Conservation (phyloP, 139 green algal species). For the Limnomonas spitsbergensis region DNA sequence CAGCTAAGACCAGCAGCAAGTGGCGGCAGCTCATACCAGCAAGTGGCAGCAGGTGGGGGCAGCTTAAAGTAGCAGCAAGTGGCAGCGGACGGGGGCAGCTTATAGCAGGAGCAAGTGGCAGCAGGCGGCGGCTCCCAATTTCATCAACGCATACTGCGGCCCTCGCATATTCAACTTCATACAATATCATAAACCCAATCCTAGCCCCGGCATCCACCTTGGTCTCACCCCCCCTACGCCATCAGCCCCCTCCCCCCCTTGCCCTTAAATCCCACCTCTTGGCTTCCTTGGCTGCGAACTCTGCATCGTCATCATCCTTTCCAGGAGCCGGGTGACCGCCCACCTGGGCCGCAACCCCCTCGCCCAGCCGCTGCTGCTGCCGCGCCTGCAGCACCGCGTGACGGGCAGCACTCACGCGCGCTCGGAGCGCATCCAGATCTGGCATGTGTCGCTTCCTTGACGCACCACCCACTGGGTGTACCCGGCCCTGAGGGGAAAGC, state of each 20-base stretch:
- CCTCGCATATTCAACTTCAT: too few species aligned
- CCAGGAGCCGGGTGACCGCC: not conserved
- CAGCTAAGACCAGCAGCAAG: too few species aligned
- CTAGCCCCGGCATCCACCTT: not conserved
- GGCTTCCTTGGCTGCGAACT: constrained; percentile 12
- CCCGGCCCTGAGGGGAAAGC: not conserved
- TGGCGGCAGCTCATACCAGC: too few species aligned
- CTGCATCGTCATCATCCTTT: constrained; percentile 1
- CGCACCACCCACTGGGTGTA: not conserved
- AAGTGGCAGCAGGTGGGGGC: too few species aligned
- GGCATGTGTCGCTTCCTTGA: not conserved
- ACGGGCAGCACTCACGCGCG: not conserved
- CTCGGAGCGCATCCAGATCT: not conserved
- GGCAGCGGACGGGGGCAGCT: too few species aligned
- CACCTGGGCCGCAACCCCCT: not conserved
- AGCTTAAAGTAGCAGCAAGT: too few species aligned
- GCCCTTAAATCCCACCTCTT: not conserved
- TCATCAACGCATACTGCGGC: too few species aligned
- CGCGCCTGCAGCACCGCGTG: not conserved
- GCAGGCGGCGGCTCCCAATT: not conserved
- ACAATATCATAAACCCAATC: not conserved
- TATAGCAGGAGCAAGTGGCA: not conserved
- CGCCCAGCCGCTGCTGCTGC: not conserved
- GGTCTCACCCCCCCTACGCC: too few species aligned
- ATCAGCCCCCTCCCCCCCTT: too few species aligned